A percentile compares a stretch with the other conserved stretches of the same genome.
Evolutionary conservation across 2,329 filamentous ascomycete genomes (phyloP).

Genomic region (Alternaria arborescens): DNA sequence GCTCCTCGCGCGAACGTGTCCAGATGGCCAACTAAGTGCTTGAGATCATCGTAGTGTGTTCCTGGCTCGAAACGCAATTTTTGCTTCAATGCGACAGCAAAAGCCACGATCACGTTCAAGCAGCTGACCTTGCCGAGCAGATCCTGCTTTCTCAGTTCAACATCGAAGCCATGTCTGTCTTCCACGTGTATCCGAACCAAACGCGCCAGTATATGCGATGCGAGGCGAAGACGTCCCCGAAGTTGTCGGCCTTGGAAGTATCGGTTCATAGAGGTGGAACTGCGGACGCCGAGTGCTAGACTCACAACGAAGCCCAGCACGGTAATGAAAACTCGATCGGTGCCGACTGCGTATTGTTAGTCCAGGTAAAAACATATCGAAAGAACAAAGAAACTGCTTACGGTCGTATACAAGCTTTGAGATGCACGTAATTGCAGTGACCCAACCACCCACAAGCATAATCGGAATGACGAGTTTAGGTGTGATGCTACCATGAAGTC

Average conservation of each 20-base stretch:
- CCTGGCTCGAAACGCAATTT: conserved; percentile 86
- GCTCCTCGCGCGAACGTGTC: conserved; percentile 74
- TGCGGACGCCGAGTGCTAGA: conserved; percentile 77
- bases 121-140: conserved; percentile 69
- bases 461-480: conserved; percentile 78
- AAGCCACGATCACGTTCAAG: conserved; percentile 80
- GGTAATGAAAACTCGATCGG: conserved; percentile 60
- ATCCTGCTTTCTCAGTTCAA: conserved; percentile 67
- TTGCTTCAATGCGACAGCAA: conserved; percentile 80
- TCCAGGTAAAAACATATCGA: not conserved
- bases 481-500: conserved; percentile 76
- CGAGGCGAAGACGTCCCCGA: conserved; percentile 67
- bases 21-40: conserved; percentile 73
- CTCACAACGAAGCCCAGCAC: conserved; percentile 74
- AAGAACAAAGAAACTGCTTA: conserved; percentile 11
- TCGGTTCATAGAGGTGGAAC: conserved; percentile 78
- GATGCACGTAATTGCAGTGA: conserved; percentile 67
- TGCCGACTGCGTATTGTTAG: conserved; percentile 55
- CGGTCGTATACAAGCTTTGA: conserved; percentile 52
- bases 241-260: conserved; percentile 67
- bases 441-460: conserved; percentile 68
- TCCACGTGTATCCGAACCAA: conserved; percentile 83
- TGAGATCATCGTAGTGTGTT: conserved; percentile 75
- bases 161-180: conserved; percentile 62
- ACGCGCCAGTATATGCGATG: conserved; percentile 68